Conservation (phyloP, 2,329 filamentous ascomycete genomes). For the Coniochaeta sp. region DNA sequence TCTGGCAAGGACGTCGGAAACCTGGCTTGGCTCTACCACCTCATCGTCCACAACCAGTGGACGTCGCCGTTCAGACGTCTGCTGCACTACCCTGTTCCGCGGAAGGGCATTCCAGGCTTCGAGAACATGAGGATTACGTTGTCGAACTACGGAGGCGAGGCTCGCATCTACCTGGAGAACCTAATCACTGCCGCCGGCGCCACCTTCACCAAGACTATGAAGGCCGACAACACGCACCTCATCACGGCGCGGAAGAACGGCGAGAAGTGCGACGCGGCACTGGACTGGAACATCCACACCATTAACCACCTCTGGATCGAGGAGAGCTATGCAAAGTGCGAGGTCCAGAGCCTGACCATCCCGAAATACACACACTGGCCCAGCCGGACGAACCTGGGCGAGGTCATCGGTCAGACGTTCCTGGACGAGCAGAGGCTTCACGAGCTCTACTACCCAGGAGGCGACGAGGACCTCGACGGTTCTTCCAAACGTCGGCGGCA, state of each 20-base stretch:
- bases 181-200: constrained; percentile 78
- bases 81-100: constrained; percentile 83
- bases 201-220: constrained; percentile 91
- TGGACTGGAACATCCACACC: constrained; percentile 85
- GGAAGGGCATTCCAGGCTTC: constrained; percentile 73
- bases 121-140: constrained; percentile 71
- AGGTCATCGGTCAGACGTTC: constrained; percentile 84
- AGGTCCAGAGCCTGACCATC: constrained; percentile 64
- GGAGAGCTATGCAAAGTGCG: constrained; percentile 89
- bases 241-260: constrained; percentile 84
- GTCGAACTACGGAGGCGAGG: constrained; percentile 94
- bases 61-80: constrained; percentile 76
- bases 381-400: constrained; percentile 79
- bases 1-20: constrained; percentile 81
- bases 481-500: constrained; percentile 40
- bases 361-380: constrained; percentile 82
- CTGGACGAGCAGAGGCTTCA: constrained; percentile 59
- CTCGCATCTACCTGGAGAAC: constrained; percentile 88
- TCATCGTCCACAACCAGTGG: constrained; percentile 86
- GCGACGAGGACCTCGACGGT: constrained; percentile 34
- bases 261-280: constrained; percentile 88
- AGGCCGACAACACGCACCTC: constrained; percentile 89
- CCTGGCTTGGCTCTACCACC: constrained; percentile 85
- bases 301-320: constrained; percentile 97
- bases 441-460: constrained; percentile 63